A percentile compares a stretch with the other conserved stretches of the same genome.
These are phyloP conservation scores for Helicosporidium sp. DNA, from an alignment of 139 green algal species.

Conservation along the genomic window DNA sequence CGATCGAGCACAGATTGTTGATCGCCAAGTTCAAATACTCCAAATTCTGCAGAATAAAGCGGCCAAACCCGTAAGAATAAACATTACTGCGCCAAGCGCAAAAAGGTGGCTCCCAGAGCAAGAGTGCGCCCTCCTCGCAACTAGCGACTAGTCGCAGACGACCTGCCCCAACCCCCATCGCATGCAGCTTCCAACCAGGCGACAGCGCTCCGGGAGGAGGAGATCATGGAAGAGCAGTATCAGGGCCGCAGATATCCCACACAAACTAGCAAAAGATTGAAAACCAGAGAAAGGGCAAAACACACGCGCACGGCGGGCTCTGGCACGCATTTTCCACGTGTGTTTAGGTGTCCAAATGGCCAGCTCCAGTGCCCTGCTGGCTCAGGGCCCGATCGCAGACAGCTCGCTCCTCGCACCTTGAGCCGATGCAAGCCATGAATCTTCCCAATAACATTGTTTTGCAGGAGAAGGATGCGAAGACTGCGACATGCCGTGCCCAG, in stretches of 20 bases:
- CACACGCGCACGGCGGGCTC: no score
- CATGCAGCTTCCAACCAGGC: background rate
- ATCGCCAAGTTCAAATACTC: conserved; percentile 78
- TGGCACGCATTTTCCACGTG: no score
- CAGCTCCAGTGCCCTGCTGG: no score
- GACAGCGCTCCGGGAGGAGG: background rate
- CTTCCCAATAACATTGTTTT: conserved; percentile 76
- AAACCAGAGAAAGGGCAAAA: background rate
- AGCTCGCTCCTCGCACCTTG: conserved; percentile 35
- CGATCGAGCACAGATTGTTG: conserved; percentile 70
- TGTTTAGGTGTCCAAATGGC: no score
- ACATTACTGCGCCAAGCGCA: no score
- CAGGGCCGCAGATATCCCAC: background rate
- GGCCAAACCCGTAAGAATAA: background rate
- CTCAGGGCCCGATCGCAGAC: no score
- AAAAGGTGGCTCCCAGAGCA: background rate
- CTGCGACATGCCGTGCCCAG: conserved; percentile 50
- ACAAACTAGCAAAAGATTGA: conserved; percentile 2
- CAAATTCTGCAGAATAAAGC: conserved; percentile 46
- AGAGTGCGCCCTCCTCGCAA: background rate
- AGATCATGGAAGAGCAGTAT: background rate
- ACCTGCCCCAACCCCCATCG: background rate
- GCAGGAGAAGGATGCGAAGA: conserved; percentile 74
- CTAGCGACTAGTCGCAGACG: background rate
- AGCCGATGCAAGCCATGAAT: conserved; percentile 74